Conservation (phyloP, 768 basidiomycete species). For the Collybia nuda region DNA sequence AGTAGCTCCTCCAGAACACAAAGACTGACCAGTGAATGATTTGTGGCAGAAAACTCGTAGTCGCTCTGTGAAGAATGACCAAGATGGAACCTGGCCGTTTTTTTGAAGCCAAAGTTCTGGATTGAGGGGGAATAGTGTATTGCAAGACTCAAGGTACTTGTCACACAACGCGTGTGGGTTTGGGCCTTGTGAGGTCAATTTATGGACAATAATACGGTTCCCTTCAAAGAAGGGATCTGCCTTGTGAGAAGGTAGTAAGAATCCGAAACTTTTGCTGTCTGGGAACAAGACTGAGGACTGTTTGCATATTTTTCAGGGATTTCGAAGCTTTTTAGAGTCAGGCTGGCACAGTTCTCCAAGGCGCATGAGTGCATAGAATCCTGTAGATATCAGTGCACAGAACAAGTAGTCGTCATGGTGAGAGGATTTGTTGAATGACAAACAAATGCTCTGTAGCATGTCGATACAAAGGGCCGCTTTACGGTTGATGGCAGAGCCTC, state of each 20-base stretch:
- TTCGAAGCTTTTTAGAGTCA: conserved; percentile 7
- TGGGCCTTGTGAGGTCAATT: background rate
- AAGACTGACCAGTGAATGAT: conserved; percentile 30
- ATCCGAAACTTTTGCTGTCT: background rate
- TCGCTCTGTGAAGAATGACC: conserved; percentile 18
- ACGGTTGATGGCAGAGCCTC: conserved; percentile 5
- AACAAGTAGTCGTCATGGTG: conserved; percentile 25
- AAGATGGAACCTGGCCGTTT: conserved; percentile 9
- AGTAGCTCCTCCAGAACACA: conserved; percentile 37
- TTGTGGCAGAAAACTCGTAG: background rate
- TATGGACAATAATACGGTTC: conserved; percentile 11
- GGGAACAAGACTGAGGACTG: too few species aligned
- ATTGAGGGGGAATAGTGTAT: background rate
- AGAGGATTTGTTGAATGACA: too few species aligned
- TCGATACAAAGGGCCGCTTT: conserved; percentile 20
- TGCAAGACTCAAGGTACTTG: background rate
- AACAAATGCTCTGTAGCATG: background rate
- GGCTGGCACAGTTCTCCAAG: conserved; percentile 27
- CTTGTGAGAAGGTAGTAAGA: conserved; percentile 17
- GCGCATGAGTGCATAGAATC: conserved; percentile 23
- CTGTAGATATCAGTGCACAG: conserved; percentile 18
- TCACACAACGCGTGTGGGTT: conserved; percentile 1
- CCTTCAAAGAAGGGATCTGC: conserved; percentile 19
- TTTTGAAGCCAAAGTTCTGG: conserved; percentile 13
- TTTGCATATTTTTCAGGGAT: conserved; percentile 7